Evolutionary conservation across 352 stramenopile species (phyloP).

Genomic region (Pythium coloratum): DNA sequence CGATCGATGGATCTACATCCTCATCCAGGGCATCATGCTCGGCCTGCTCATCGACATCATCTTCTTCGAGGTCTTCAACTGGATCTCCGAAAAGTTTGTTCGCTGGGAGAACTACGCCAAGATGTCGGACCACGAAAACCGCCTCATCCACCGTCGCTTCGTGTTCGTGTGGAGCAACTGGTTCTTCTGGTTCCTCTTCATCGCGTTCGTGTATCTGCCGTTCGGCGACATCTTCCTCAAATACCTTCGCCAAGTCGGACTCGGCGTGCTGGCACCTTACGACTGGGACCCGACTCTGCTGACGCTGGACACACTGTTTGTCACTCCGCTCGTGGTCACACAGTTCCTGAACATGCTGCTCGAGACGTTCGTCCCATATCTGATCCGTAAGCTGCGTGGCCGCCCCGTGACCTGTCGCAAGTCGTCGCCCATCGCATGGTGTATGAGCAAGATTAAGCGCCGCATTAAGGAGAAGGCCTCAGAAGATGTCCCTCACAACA

Average conservation of each 20-base stretch:
- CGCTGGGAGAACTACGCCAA: constrained; percentile 86
- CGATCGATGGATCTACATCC: constrained; percentile 88
- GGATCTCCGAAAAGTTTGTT: constrained; percentile 86
- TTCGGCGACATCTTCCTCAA: constrained; percentile 73
- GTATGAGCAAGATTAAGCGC: constrained; percentile 39
- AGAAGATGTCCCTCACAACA: constrained; percentile 25
- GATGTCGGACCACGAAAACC: constrained; percentile 88
- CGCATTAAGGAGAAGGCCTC: constrained; percentile 39
- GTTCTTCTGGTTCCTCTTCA: constrained; percentile 91
- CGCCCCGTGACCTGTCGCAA: constrained; percentile 67
- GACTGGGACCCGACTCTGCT: constrained; percentile 70
- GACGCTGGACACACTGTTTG: constrained; percentile 86
- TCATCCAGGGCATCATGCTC: constrained; percentile 80
- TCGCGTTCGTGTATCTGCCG: constrained; percentile 89
- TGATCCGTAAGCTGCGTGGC: constrained; percentile 76
- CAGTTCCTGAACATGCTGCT: constrained; percentile 89
- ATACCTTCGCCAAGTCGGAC: constrained; percentile 48
- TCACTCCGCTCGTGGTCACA: constrained; percentile 86
- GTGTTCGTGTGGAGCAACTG: constrained; percentile 92
- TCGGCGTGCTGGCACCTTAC: constrained; percentile 65
- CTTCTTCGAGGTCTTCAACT: constrained; percentile 90
- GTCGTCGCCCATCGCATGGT: constrained; percentile 61
- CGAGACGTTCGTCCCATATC: constrained; percentile 84
- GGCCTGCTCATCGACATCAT: constrained; percentile 88
- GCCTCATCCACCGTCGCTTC: constrained; percentile 83